Evolutionary conservation across 441 rosid genomes (phyloP), one percentile per base, ranked within the genome.

Genomic region (Biscutella auriculata): DNA sequence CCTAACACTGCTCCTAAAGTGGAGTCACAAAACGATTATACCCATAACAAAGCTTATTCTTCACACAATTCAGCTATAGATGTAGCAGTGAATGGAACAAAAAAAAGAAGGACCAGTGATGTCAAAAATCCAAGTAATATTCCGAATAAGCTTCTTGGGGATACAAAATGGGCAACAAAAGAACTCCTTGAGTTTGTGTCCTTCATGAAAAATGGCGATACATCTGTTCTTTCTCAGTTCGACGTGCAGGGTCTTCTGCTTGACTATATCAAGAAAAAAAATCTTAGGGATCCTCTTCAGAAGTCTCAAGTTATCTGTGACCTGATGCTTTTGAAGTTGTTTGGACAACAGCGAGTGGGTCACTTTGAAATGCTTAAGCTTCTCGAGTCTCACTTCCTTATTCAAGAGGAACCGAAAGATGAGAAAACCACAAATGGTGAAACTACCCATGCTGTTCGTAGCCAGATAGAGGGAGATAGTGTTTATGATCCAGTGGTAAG

Each of bases 361-460:
- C 97, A 83, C 71, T 44, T 85, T 79, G 97, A 93, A 77, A 89
- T 93, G 99, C 81, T 81, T 50, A 85, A 84, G 82, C 91, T 89
- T 78, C 86, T 94, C 11, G 95, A 85, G 60, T 71, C 70, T 54
- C 99, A 94, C 65, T 78, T 82, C 70, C 89, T 84, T 53, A 69
- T 64, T 26, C 72, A 76, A 59, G 95, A 80, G 57, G 70, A 69
- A 42, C 62, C 77, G 23, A 65, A 51, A 16, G 40, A 48, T 44
- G 73, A 68, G 52, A 70, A 70, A 57, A 33, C 67, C 41, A 67
- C 51, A n/a, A 70, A 60, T 21, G 75, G 62, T 19, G 73, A 59
- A 56, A 75, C 53, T 68, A 60, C 49, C 29, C 81, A 67, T 68
- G 69, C 74, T 57, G 73, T 51, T 70, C 52, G 67, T 49, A 51